Conservation (phyloP, 495 filamentous ascomycete genomes). For the Hypomontagnella submonticulosa region DNA sequence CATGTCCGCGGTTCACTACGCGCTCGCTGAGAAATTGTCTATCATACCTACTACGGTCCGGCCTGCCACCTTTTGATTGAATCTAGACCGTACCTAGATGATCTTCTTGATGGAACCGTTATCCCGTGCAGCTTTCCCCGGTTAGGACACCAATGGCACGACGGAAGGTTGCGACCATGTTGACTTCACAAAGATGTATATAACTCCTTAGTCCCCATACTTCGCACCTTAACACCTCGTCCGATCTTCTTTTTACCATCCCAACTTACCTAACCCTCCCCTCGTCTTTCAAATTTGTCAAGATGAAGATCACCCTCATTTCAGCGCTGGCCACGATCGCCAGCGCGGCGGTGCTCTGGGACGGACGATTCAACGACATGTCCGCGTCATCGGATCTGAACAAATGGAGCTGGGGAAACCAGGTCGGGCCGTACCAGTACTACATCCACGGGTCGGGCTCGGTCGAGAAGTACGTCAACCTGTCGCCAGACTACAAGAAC, state of each 20-base stretch:
- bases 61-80: constrained; percentile 37
- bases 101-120: constrained; percentile 16
- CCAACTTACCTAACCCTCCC: background rate
- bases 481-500: constrained; percentile 66
- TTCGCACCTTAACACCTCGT: background rate
- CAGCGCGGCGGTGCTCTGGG: constrained; percentile 63
- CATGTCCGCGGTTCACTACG: constrained; percentile 34
- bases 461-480: constrained; percentile 68
- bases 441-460: constrained; percentile 72
- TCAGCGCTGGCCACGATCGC: constrained; percentile 36
- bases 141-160: constrained; percentile 17
- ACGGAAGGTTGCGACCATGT: constrained; percentile 1
- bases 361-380: constrained; percentile 70
- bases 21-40: constrained; percentile 11
- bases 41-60: constrained; percentile 29
- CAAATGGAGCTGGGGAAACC: constrained; percentile 72
- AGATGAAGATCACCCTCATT: constrained; percentile 44
- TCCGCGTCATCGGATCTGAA: constrained; percentile 60
- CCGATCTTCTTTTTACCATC: background rate
- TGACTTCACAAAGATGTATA: constrained; percentile 26
- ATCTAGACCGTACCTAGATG: constrained; percentile 29
- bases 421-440: constrained; percentile 76
- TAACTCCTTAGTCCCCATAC: background rate
- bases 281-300: background rate
- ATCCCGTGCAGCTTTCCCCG: constrained; percentile 18